Conservation (phyloP, 225 moss, liverwort and hornwort species). For the Neckera pumila region DNA sequence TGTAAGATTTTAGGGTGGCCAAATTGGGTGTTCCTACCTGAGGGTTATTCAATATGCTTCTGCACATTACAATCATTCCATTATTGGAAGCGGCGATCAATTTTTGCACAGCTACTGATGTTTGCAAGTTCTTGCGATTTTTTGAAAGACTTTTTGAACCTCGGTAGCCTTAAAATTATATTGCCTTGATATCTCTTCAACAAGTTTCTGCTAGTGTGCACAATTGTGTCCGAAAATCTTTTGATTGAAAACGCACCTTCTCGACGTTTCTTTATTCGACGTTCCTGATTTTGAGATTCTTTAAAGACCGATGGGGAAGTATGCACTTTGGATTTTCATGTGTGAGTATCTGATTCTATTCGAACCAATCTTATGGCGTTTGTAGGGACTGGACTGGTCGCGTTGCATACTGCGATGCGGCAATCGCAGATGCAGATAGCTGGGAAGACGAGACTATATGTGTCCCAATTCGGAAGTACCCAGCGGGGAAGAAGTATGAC, state of each 20-base stretch:
- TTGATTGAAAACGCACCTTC: not conserved
- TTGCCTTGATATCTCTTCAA: not conserved
- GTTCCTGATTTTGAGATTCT: not conserved
- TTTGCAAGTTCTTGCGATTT: not conserved
- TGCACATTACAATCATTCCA: not conserved
- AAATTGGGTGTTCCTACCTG: not conserved
- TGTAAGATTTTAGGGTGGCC: not conserved
- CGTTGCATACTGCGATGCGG: slow-evolving; percentile 66
- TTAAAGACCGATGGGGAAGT: not conserved
- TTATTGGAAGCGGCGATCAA: not conserved
- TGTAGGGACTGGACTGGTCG: slow-evolving; percentile 75
- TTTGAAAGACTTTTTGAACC: not conserved
- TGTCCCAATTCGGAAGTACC: slow-evolving; percentile 12
- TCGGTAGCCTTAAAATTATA: not conserved
- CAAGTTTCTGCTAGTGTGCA: not conserved
- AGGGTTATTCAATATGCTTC: not conserved
- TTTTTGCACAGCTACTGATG: not conserved
- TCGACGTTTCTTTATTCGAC: not conserved
- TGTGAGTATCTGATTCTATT: not conserved
- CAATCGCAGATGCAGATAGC: slow-evolving; percentile 21
- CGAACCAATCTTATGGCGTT: not conserved
- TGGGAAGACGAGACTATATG: slow-evolving; percentile 19
- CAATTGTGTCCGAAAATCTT: not conserved
- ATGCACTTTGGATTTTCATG: not conserved
- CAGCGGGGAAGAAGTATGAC: slow-evolving; percentile 49